phyloP scores from a whole-genome alignment of 768 basidiomycete species.

The Lactarius akahatsu region DNA sequence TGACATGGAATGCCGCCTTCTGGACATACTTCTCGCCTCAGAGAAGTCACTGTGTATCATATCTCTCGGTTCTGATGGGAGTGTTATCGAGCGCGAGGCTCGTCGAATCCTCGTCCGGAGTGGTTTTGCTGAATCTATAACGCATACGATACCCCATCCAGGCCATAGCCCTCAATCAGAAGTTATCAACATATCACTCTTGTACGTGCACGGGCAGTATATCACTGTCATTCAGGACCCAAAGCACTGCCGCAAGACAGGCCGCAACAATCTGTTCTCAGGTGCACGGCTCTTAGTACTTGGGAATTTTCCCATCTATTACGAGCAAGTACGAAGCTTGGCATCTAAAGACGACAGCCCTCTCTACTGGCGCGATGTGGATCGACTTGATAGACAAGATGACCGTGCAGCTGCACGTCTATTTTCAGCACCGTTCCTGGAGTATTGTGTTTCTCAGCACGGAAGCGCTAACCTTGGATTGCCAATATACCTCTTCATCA shows the following conservation, averaged over 20 bases:
- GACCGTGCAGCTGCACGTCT: conserved; percentile 44
- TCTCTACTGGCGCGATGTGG: conserved; percentile 38
- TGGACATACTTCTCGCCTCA: conserved; percentile 33
- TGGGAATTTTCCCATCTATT: conserved; percentile 31
- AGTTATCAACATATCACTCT: background rate
- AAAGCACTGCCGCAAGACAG: conserved; percentile 40
- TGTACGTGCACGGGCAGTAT: background rate
- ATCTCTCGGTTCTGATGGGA: conserved; percentile 41
- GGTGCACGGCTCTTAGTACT: conserved; percentile 36
- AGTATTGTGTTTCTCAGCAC: conserved; percentile 30
- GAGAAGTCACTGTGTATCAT: conserved; percentile 31
- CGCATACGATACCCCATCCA: background rate
- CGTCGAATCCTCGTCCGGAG: conserved; percentile 29
- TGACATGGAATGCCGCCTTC: conserved; percentile 23
- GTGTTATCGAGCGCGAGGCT: conserved; percentile 35
- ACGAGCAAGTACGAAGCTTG: conserved; percentile 30
- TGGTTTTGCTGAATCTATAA: background rate
- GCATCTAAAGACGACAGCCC: conserved; percentile 29
- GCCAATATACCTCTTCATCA: conserved; percentile 42
- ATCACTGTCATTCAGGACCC: conserved; percentile 38
- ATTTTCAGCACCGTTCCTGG: conserved; percentile 38
- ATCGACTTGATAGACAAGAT: conserved; percentile 45
- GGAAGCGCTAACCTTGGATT: background rate
- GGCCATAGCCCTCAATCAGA: background rate
- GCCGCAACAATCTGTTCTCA: conserved; percentile 38